Evolutionary conservation across 352 stramenopile genomes (phyloP), one percentile per base, ranked within the genome.

Genomic region (Achlya hypogyna): DNA sequence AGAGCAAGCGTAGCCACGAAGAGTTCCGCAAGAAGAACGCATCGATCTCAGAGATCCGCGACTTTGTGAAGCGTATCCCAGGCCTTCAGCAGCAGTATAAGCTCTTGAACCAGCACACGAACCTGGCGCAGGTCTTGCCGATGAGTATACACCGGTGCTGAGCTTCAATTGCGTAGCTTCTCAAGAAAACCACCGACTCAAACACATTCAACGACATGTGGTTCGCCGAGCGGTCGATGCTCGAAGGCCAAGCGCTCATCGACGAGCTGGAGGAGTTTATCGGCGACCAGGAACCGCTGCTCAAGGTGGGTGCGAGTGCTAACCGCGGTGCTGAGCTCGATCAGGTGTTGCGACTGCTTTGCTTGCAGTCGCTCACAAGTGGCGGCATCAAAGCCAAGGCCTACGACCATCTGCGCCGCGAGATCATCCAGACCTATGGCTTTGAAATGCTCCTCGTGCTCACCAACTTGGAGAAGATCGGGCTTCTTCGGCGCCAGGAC

Each of bases 31-130:
- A 95, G 65, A 95, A 91, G 18, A 95, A 98, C 63, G 96, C 96
- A 45, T 98, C 95, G 56, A 95, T 99, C 71, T 95, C 86, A 14
- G 95, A 99, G 78, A 98, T 99, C 62, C 95, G 98, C 69, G 94
- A 98, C 71, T 98, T 99, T 69, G 96, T 98, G 52, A 99, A 99
- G 79, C 91, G 96, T 70, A 98, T 98, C 69, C 95, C 95, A 0
- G 89, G 89, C 12, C 75, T 97, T 20, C 96, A 95, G 52, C 84
- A 96, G 53, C 97, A 96, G 69, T 96, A 97, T 72, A 89, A 96
- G 75, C 96, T 82, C n/a, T 75, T 99, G 16, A 95, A 97, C 67
- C 95, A 98, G 76, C 96, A 99, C 75, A 99, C 98, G 70, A 95
- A 98, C 70, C 75, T 99, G 58, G 95, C 96, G 4, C 95, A 98